phyloP scores from a whole-genome alignment of 495 filamentous ascomycete genomes.

The Penicillium paxilli region DNA sequence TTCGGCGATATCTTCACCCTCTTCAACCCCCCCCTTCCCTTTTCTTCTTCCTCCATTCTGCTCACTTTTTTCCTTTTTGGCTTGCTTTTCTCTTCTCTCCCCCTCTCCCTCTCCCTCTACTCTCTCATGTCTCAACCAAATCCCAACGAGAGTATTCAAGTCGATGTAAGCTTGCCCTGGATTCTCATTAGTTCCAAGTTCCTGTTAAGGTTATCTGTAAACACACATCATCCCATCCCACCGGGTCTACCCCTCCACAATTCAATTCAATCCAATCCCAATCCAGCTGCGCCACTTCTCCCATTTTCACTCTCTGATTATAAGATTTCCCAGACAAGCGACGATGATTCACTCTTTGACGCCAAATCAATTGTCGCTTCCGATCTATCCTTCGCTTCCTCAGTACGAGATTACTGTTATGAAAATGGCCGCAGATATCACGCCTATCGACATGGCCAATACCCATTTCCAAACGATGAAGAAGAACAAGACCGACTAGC shows the following conservation, averaged over 20 bases:
- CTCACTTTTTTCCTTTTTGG: background rate
- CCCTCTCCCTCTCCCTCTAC: constrained; percentile 1
- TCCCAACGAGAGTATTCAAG: constrained; percentile 34
- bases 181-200: background rate
- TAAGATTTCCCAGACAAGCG: constrained; percentile 32
- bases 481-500: constrained; percentile 67
- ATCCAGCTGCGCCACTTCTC: too few relatives aligned
- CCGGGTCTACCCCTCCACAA: background rate
- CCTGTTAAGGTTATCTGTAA: background rate
- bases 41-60: background rate
- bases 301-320: background rate
- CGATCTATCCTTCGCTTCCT: constrained; percentile 49
- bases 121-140: constrained; percentile 36
- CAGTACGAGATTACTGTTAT: constrained; percentile 48
- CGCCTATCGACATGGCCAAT: constrained; percentile 55
- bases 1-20: constrained; percentile 18
- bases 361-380: constrained; percentile 36
- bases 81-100: background rate
- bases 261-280: background rate
- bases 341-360: constrained; percentile 42
- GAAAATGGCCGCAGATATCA: constrained; percentile 66
- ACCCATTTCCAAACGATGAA: constrained; percentile 61
- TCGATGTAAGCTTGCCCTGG: constrained; percentile 34
- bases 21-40: background rate
- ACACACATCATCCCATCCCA: background rate